Evolutionary conservation across 2,329 filamentous ascomycete genomes (phyloP), one percentile per base, ranked within the genome.

Genomic region (Didymosphaeria variabile): DNA sequence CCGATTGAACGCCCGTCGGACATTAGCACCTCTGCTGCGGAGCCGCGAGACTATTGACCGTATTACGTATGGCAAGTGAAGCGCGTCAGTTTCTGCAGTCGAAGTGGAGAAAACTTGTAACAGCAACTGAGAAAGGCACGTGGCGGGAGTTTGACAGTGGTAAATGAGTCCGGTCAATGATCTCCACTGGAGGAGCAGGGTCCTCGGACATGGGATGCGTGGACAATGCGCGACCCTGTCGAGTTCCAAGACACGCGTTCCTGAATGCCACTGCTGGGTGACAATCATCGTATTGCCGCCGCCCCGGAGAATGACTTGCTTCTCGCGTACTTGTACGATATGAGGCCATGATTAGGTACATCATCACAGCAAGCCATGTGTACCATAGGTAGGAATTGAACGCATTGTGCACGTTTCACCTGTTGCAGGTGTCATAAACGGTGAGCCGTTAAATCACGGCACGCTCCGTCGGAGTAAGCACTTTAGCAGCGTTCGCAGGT

Each of bases 1-100:
- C 62, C 61, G 60, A 55, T 59, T 59, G 42, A 59, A 52, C 57
- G 46, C 21, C 58, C 54, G 49, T 62, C 60, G 59, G 60, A 58
- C 59, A 57, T 56, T 63, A 55, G 50, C n/a, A 21, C 40, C 3
- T 44, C 40, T 52, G 47, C 40, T 52, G 47, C 40, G 46, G 23
- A 44, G 38, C 29, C 31, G 45, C 32, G 26, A 36, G 47, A 29
- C 44, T 23, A 42, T 26, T 26, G 42, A 49, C n/a, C 51, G 21
- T 12, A 36, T 29, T 29, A 29, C 26, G 2, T 29, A 23, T 45
- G 55, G 6, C 58, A 60, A 59, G 46, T 66, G 64, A 62, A 51
- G 64, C 61, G 59, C 29, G 45, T 17, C 19, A 31, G 6, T 54
- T 7, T 47, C 23, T 34, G 34, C 21, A 9, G 6, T n/a, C n/a